Evolutionary conservation across 2,329 filamentous ascomycete species (phyloP).

Genomic region (Fusarium subglutinans): DNA sequence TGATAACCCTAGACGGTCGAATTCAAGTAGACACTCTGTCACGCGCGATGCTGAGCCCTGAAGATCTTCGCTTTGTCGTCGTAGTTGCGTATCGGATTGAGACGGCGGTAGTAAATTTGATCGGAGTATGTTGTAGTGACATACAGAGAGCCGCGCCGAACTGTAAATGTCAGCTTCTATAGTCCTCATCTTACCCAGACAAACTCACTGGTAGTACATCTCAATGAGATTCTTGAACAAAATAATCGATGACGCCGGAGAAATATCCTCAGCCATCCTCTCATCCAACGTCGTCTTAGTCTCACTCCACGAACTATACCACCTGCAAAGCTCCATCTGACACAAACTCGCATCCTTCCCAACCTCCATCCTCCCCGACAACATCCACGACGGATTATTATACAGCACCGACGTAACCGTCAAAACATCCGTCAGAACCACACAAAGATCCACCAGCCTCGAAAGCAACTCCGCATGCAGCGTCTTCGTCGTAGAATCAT

Average conservation of each 20-base stretch:
- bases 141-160: conserved; percentile 31
- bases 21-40: conserved; percentile 34
- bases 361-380: conserved; percentile 25
- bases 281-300: conserved; percentile 27
- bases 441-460: conserved; percentile 38
- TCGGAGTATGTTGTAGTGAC: conserved; percentile 38
- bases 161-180: neutral
- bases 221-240: conserved; percentile 39
- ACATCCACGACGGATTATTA: conserved; percentile 35
- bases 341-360: conserved; percentile 34
- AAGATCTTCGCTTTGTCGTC: conserved; percentile 35
- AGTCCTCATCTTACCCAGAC: fast-evolving
- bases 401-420: conserved; percentile 31
- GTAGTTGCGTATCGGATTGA: conserved; percentile 1
- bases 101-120: conserved; percentile 19
- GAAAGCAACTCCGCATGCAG: conserved; percentile 30
- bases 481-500: conserved; percentile 34
- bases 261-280: conserved; percentile 1
- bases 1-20: conserved; percentile 25
- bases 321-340: conserved; percentile 29
- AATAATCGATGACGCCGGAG: conserved; percentile 17
- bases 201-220: conserved; percentile 42
- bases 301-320: conserved; percentile 35
- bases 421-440: conserved; percentile 38
- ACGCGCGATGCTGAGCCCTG: conserved; percentile 36